Evolutionary conservation across 768 basidiomycete species (phyloP), one percentile per base, ranked within the genome.

Genomic region (Sarcodon sp.): DNA sequence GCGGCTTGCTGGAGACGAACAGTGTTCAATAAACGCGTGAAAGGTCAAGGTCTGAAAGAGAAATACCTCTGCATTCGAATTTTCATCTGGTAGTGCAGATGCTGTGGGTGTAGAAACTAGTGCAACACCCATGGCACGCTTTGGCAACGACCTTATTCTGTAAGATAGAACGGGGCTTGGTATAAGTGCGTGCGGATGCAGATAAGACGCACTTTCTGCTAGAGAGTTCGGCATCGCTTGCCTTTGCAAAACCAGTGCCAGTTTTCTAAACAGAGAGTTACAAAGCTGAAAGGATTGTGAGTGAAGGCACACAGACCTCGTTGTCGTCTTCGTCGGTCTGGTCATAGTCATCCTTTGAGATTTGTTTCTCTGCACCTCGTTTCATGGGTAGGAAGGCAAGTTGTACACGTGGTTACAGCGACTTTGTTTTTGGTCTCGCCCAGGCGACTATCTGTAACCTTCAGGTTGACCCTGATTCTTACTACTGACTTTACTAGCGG

Each of bases 291-390:
- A 33, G 4, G 8, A 35, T 41, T 35, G 10, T 18, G 9, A 0
- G 44, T 57, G 27, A 12, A 66, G n/a, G 63, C 60, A 66, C 56
- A n/a, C 63, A 57, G 9, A 62, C 62, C 4, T 68, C 67, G 13
- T 62, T 65, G 13, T 65, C 67, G 43, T 69, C 68, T 21, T 67
- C 69, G 27, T 64, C 69, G 21, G 21, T 27, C 21, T 27, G 21
- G 21, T 27, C 21, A 27, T 27, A 27, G 21, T 27, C 21, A 50
- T 80, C 80, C 55, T 77, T 85, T 9, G 71, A 69, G 33, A 89
- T 58, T 55, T 89, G 82, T 51, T 65, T 75, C 46, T 87, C 86
- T 59, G 86, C 86, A 48, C 70, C 73, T 60, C 86, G 76, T 64
- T 88, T 88, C 82, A 87, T 81, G 55, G 44, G 34, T 31, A 39